Evolutionary conservation across 768 basidiomycete species (phyloP).

Genomic region (Phallus indusiatus): DNA sequence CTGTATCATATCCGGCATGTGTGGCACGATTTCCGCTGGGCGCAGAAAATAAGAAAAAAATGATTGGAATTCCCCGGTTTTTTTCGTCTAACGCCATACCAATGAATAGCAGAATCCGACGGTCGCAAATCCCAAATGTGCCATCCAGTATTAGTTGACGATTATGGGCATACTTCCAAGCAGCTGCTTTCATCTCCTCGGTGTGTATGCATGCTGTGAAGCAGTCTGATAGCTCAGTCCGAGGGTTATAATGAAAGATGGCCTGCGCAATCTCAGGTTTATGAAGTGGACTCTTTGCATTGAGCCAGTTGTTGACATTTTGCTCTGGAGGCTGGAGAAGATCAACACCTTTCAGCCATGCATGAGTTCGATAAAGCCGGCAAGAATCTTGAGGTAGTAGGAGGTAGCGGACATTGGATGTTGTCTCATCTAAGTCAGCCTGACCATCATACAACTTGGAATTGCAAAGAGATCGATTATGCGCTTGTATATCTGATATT

Average conservation of each 20-base stretch:
- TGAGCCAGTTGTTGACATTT: conserved; percentile 16
- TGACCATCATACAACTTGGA: background rate
- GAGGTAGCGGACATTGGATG: conserved; percentile 15
- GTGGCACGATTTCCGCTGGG: background rate
- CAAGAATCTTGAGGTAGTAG: conserved; percentile 12
- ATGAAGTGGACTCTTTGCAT: conserved; percentile 13
- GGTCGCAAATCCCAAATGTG: conserved; percentile 16
- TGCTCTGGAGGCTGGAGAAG: background rate
- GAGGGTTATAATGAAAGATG: conserved; percentile 21
- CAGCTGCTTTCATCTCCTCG: conserved; percentile 12
- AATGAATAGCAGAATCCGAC: conserved; percentile 22
- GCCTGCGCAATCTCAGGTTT: conserved; percentile 13
- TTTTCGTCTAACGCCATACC: conserved; percentile 24
- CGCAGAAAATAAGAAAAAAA: background rate
- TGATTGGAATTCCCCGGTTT: background rate
- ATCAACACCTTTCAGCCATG: background rate
- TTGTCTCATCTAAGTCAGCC: background rate
- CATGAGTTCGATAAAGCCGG: background rate
- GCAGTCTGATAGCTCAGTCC: conserved; percentile 16
- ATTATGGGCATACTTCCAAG: conserved; percentile 10
- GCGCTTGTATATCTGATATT: conserved; percentile 13
- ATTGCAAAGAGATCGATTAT: conserved; percentile 2
- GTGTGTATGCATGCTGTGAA: conserved; percentile 26
- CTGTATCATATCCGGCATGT: conserved; percentile 14
- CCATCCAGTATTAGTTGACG: conserved; percentile 10